Conservation (phyloP, 495 filamentous ascomycete species). For the Thozetella sp. region DNA sequence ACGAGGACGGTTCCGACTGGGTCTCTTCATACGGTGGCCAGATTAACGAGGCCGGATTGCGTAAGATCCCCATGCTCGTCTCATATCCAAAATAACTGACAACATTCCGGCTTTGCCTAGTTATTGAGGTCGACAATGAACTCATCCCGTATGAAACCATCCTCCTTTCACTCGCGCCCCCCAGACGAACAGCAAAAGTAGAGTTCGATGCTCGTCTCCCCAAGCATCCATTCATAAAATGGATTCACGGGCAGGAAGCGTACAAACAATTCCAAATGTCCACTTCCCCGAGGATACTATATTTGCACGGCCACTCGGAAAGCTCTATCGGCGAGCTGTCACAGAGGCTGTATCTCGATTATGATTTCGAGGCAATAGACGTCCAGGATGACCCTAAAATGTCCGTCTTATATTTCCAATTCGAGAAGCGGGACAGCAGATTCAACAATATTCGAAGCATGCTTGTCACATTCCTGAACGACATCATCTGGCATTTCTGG, state of each 20-base stretch:
- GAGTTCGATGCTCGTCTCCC: neutral
- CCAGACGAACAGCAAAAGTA: neutral
- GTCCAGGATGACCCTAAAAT: neutral
- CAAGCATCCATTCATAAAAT: slow-evolving; percentile 5
- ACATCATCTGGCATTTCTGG: slow-evolving; percentile 10
- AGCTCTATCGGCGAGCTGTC: neutral
- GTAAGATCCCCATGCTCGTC: neutral
- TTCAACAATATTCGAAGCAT: slow-evolving; percentile 8
- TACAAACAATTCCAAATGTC: slow-evolving; percentile 2
- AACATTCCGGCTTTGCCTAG: neutral
- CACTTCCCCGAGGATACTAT: neutral
- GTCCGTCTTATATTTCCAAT: slow-evolving; percentile 10
- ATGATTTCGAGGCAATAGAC: neutral
- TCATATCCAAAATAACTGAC: neutral
- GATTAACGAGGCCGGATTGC: neutral
- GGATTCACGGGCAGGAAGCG: slow-evolving; percentile 9
- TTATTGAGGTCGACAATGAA: neutral
- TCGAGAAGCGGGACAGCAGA: slow-evolving; percentile 10
- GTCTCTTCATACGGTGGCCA: neutral
- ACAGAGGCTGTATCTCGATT: slow-evolving; percentile 2
- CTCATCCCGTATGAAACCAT: slow-evolving; percentile 4
- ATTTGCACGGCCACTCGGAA: slow-evolving; percentile 6
- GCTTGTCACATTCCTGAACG: slow-evolving; percentile 10
- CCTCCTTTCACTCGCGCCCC: slow-evolving; percentile 6
- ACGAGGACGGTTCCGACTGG: neutral